Evolutionary conservation across 2,329 filamentous ascomycete genomes (phyloP).

Genomic region (Domatiomyces catenatus): DNA sequence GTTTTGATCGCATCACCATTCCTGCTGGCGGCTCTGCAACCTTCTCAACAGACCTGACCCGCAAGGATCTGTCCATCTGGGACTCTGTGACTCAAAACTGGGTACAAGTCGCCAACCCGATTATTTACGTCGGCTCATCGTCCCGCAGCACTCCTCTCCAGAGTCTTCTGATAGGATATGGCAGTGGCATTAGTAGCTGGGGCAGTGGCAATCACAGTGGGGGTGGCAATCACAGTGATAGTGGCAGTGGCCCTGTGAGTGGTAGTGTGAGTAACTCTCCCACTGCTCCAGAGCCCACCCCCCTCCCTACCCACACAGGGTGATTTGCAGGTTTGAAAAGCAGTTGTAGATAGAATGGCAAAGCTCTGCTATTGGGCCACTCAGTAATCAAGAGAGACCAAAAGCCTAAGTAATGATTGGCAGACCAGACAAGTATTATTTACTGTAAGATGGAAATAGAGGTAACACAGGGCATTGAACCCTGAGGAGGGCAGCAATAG

Average conservation of each 20-base stretch:
- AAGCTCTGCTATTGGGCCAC: background rate
- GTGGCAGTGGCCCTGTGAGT: slow-evolving; percentile 1
- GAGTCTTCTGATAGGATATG: slow-evolving; percentile 21
- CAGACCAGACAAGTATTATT: no score
- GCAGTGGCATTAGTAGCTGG: slow-evolving; percentile 1
- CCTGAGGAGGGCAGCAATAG: no score
- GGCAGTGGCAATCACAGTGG: background rate
- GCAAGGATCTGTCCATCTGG: slow-evolving; percentile 81
- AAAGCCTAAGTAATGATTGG: background rate
- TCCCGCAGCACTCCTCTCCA: slow-evolving; percentile 41
- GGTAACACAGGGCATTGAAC: no score
- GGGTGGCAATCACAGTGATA: no score
- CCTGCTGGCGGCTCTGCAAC: slow-evolving; percentile 49
- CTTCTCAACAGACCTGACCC: slow-evolving; percentile 55
- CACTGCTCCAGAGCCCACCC: background rate
- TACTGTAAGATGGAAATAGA: no score
- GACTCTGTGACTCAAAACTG: slow-evolving; percentile 68
- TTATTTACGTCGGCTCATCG: slow-evolving; percentile 43
- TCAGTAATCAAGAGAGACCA: background rate
- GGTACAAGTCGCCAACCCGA: slow-evolving; percentile 45
- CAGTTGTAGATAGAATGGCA: background rate
- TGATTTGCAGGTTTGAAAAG: background rate
- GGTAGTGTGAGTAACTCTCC: background rate
- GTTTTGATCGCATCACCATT: slow-evolving; percentile 65
- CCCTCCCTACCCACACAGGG: no score